Percentiles rank a stretch among this genome's conserved stretches.
Conservation (phyloP, 306 rosid species). For the Pterocarpus macrocarpus region DNA sequence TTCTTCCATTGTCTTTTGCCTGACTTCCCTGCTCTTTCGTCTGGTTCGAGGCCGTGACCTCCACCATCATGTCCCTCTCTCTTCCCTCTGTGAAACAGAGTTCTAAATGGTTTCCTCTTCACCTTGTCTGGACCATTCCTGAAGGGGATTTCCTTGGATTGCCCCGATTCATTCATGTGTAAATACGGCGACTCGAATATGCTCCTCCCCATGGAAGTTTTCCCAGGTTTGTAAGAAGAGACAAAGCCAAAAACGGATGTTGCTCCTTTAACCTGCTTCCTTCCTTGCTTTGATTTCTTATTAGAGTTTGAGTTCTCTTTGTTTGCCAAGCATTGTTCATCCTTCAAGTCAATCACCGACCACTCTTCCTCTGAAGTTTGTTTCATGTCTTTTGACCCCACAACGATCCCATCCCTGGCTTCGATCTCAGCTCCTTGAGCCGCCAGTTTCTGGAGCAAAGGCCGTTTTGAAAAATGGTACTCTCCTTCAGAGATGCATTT, state of each 20-base stretch:
- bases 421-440: constrained; percentile 78
- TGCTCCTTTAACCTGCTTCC: constrained; percentile 74
- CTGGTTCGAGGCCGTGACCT: constrained; percentile 22
- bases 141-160: constrained; percentile 39
- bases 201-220: constrained; percentile 67
- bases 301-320: constrained; percentile 68
- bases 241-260: constrained; percentile 69
- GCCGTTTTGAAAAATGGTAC: constrained; percentile 80
- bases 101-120: constrained; percentile 50
- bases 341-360: constrained; percentile 88
- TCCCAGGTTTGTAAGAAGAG: constrained; percentile 61
- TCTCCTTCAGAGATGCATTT: constrained; percentile 81
- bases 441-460: constrained; percentile 75
- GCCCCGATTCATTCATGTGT: constrained; percentile 39
- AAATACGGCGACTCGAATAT: constrained; percentile 60
- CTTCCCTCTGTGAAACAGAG: constrained; percentile 46
- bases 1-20: constrained; percentile 59
- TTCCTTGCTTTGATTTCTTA: constrained; percentile 56
- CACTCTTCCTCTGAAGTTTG: constrained; percentile 74
- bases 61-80: constrained; percentile 43
- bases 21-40: constrained; percentile 25
- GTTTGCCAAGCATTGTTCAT: constrained; percentile 58
- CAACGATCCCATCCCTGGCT: constrained; percentile 63
- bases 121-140: constrained; percentile 37
- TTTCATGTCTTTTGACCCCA: constrained; percentile 46